phyloP scores from a whole-genome alignment of 176 grass and related monocot species.

The Ampelocalamus luodianensis region DNA sequence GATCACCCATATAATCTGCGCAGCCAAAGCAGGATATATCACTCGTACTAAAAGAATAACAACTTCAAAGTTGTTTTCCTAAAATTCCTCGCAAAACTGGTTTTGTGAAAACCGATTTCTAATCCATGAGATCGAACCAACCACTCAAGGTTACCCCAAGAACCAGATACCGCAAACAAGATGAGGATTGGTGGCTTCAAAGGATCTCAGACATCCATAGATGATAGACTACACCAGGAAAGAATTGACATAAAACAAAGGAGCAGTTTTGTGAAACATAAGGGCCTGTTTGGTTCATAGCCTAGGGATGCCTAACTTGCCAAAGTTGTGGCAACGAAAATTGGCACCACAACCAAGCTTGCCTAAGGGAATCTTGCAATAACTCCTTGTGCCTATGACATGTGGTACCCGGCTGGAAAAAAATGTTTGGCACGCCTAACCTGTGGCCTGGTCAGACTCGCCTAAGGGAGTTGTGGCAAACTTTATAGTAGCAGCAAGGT shows the following conservation, averaged over 20 bases:
- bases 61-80: too few species aligned
- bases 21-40: too few species aligned
- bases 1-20: too few species aligned
- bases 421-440: neutral
- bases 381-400: neutral
- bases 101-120: too few species aligned
- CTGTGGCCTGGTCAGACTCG: too few species aligned
- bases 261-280: neutral
- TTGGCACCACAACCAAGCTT: neutral
- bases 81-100: too few species aligned
- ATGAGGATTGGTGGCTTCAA: constrained; percentile 4
- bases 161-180: neutral
- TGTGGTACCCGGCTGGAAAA: neutral
- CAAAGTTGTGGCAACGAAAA: neutral
- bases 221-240: neutral
- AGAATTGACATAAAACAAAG: neutral
- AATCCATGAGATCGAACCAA: too few species aligned
- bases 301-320: neutral
- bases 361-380: neutral
- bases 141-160: neutral
- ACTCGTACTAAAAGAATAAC: too few species aligned
- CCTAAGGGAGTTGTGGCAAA: too few species aligned
- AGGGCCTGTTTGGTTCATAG: neutral
- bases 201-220: constrained; percentile 2
- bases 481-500: constrained; percentile 16